A percentile compares a stretch with the other conserved stretches of the same genome.
phyloP scores from a whole-genome alignment of 2,329 filamentous ascomycete genomes.

The Plenodomus tracheiphilus region DNA sequence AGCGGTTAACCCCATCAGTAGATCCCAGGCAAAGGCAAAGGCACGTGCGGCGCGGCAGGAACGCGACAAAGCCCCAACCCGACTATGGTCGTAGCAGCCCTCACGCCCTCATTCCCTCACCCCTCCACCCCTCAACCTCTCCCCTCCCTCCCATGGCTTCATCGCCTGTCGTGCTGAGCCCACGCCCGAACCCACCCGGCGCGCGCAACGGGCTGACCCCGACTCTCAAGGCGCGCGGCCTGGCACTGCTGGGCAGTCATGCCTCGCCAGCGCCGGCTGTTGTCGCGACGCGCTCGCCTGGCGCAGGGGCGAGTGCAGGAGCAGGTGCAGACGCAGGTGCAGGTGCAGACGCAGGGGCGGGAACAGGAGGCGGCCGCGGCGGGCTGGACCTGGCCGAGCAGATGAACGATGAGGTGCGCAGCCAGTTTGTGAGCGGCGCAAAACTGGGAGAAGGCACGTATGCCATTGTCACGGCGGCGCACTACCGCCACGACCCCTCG shows the following conservation, averaged over 20 bases:
- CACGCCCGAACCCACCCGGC: slow-evolving; percentile 30
- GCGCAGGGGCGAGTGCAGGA: too few relatives aligned
- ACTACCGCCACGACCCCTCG: slow-evolving; percentile 71
- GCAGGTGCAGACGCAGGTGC: too few relatives aligned
- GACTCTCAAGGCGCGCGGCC: slow-evolving; percentile 35
- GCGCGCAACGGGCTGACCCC: slow-evolving; percentile 7
- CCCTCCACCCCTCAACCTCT: neutral
- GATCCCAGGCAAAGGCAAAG: too few relatives aligned
- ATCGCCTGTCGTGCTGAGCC: slow-evolving; percentile 33
- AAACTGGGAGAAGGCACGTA: slow-evolving; percentile 97
- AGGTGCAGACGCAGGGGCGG: slow-evolving; percentile 1
- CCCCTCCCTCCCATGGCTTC: slow-evolving; percentile 20
- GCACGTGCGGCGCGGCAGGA: slow-evolving; percentile 9
- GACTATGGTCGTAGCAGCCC: neutral
- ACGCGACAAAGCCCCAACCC: slow-evolving; percentile 6
- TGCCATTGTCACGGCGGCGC: slow-evolving; percentile 89
- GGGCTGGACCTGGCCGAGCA: slow-evolving; percentile 50
- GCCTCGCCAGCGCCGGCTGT: slow-evolving; percentile 14
- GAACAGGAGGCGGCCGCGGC: slow-evolving; percentile 21
- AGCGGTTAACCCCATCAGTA: slow-evolving; percentile 20
- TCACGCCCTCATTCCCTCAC: neutral
- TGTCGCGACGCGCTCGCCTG: too few relatives aligned
- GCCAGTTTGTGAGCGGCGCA: slow-evolving; percentile 89
- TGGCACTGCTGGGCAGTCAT: slow-evolving; percentile 36
- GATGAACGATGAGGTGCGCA: slow-evolving; percentile 60